phyloP scores from a whole-genome alignment of 176 grass and related monocot genomes.

The Oryza glumipatula region DNA sequence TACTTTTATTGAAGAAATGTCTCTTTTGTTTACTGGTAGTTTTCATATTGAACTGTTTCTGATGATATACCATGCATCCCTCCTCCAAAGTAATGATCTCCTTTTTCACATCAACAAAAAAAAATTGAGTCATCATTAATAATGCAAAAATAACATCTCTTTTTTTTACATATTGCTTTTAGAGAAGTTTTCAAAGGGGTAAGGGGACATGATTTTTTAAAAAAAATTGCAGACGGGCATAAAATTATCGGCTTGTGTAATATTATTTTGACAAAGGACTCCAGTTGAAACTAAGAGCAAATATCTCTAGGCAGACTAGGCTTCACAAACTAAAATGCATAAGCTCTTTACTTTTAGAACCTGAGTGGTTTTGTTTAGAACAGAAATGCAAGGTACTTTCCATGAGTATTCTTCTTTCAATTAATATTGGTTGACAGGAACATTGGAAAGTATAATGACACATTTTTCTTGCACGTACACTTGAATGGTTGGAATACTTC shows the following conservation, averaged over 20 bases:
- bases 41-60: not conserved
- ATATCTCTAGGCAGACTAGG: too few species aligned
- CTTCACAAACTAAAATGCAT: not conserved
- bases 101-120: not conserved
- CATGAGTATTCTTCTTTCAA: not conserved
- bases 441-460: not conserved
- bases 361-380: not conserved
- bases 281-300: too few species aligned
- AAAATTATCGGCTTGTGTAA: not conserved
- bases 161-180: not conserved
- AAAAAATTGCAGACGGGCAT: too few species aligned
- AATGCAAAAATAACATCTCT: not conserved
- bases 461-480: not conserved
- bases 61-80: too few species aligned
- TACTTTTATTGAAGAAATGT: not conserved
- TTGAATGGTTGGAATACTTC: conserved; percentile 21
- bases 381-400: not conserved
- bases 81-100: not conserved
- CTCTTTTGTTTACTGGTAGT: not conserved
- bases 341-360: too few species aligned
- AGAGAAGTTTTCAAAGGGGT: not conserved
- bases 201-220: not conserved
- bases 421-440: not conserved
- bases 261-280: not conserved
- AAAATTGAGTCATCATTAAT: not conserved